These are phyloP conservation scores for Acanthamoeba quina DNA, from an alignment of 208 protist species.

Conservation along the genomic window DNA sequence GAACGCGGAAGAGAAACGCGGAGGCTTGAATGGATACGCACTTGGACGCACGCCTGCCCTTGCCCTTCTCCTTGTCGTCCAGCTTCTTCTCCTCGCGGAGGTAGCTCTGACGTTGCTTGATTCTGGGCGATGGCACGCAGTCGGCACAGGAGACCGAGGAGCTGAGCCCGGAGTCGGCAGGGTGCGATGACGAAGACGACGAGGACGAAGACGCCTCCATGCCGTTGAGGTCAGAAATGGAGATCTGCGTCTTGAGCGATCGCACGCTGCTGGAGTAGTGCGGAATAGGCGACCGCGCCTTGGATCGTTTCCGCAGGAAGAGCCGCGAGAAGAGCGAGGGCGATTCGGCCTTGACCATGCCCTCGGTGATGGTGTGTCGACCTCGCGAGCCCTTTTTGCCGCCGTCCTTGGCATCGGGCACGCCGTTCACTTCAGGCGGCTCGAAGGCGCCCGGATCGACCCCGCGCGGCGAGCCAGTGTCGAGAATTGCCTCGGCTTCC, in stretches of 20 bases:
- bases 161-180: neutral
- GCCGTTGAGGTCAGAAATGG: neutral
- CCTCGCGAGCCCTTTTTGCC: neutral
- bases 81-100: constrained; percentile 20
- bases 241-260: neutral
- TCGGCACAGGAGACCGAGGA: constrained; percentile 2
- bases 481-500: neutral
- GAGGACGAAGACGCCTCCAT: neutral
- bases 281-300: neutral
- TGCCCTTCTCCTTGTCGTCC: constrained; percentile 13
- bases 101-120: neutral
- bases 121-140: neutral
- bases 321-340: constrained; percentile 40
- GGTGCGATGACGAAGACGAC: neutral
- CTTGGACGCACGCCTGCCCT: neutral
- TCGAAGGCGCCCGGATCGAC: neutral
- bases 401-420: neutral
- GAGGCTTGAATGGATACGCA: neutral
- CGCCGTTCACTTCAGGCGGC: neutral
- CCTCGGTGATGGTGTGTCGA: constrained; percentile 33
- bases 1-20: neutral
- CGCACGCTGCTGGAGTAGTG: constrained; percentile 16
- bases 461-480: neutral
- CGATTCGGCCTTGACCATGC: constrained; percentile 26
- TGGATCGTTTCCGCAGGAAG: constrained; percentile 12